A percentile compares a stretch with the other conserved stretches of the same genome.
Evolutionary conservation across 2,329 filamentous ascomycete species (phyloP).

Genomic region (Fusarium liriodendri): DNA sequence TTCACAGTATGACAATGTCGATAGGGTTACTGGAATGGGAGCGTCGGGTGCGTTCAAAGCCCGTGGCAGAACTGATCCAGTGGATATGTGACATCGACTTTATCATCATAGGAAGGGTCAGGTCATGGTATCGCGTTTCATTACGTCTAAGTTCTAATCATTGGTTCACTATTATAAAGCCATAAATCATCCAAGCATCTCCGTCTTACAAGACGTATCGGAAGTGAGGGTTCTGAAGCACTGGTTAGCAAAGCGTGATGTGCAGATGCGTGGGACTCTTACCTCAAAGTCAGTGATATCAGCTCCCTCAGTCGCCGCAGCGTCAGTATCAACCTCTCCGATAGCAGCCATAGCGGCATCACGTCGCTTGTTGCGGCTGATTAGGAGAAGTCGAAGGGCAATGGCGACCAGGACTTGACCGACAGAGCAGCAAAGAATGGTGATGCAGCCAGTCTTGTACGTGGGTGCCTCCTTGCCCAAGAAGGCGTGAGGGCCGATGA

Average conservation of each 20-base stretch:
- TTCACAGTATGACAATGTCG: neutral
- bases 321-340: neutral
- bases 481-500: conserved; percentile 51
- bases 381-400: conserved; percentile 16
- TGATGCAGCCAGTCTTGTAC: conserved; percentile 63
- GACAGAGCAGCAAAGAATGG: conserved; percentile 27
- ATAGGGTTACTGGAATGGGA: neutral
- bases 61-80: neutral
- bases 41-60: neutral
- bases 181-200: neutral
- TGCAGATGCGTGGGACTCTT: fast-evolving
- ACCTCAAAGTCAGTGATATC: conserved; percentile 41
- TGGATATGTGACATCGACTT: neutral
- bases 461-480: conserved; percentile 56
- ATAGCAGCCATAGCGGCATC: conserved; percentile 10
- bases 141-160: neutral
- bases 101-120: neutral
- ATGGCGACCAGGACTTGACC: conserved; percentile 36
- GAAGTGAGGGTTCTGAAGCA: conserved; percentile 28
- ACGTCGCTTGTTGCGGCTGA: conserved; percentile 22
- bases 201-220: conserved; percentile 21
- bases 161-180: neutral
- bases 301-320: conserved; percentile 1
- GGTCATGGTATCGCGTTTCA: neutral
- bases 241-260: neutral